These are phyloP conservation scores for Termitomyces sp. DNA, from an alignment of 1,284 basidiomycete genomes.

Conservation along the genomic window DNA sequence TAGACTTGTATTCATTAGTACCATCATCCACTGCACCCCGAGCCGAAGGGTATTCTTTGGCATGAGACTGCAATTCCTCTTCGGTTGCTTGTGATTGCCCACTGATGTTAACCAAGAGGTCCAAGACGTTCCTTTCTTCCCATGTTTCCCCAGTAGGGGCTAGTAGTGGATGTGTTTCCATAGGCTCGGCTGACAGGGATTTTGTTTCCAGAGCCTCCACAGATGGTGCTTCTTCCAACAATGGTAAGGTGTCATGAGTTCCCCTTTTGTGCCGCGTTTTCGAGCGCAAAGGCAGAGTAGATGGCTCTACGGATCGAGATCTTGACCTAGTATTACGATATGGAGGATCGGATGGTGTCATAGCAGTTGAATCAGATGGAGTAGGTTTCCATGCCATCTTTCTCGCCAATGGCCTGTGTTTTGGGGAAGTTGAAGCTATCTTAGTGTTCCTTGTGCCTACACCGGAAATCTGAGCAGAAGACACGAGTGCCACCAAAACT, in stretches of 20 bases:
- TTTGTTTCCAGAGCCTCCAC: conserved; percentile 1
- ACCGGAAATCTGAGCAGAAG: background rate
- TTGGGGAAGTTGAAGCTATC: background rate
- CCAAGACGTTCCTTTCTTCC: conserved; percentile 23
- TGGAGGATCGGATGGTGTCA: conserved; percentile 11
- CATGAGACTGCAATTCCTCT: background rate
- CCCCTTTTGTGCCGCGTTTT: background rate
- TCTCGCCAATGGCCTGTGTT: conserved; percentile 1
- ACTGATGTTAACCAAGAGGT: conserved; percentile 16
- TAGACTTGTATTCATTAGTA: background rate
- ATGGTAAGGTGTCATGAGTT: background rate
- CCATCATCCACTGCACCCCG: background rate
- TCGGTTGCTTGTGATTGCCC: conserved; percentile 1
- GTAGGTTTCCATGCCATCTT: conserved; percentile 3
- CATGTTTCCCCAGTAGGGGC: conserved; percentile 1
- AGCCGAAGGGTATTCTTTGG: background rate
- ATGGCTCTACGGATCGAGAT: conserved; percentile 22
- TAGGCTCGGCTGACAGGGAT: background rate
- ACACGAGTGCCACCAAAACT: background rate
- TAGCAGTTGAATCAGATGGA: background rate
- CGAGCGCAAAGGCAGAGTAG: conserved; percentile 1
- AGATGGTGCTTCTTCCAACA: background rate
- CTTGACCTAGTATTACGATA: conserved; percentile 20
- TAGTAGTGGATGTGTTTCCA: background rate
- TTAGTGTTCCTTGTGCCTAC: background rate